These are phyloP conservation scores for Clavariopsis aquatica DNA, from an alignment of 495 filamentous ascomycete species.

Conservation along the genomic window DNA sequence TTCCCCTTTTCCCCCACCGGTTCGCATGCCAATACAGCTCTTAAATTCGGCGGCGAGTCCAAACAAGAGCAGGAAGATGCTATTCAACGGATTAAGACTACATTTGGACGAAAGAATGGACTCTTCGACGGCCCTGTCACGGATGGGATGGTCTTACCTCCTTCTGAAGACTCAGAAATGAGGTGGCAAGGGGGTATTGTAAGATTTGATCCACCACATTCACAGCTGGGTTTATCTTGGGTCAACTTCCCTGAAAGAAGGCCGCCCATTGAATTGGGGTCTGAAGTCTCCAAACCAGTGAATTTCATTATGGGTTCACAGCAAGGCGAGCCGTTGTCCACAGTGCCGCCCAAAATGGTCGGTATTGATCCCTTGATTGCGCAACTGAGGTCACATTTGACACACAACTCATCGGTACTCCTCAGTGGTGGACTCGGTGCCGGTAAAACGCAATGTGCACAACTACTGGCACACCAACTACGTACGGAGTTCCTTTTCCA, in stretches of 20 bases:
- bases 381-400: constrained; percentile 69
- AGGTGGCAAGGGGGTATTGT: constrained; percentile 76
- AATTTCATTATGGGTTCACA: constrained; percentile 22
- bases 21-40: constrained; percentile 58
- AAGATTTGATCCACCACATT: constrained; percentile 63
- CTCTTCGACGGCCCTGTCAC: constrained; percentile 85
- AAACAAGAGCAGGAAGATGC: constrained; percentile 72
- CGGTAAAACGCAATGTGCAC: constrained; percentile 78
- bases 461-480: constrained; percentile 65
- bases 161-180: constrained; percentile 36
- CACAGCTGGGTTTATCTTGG: constrained; percentile 58
- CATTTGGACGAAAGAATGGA: constrained; percentile 58
- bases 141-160: constrained; percentile 75
- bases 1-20: constrained; percentile 69
- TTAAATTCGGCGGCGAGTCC: constrained; percentile 88
- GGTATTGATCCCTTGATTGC: constrained; percentile 78
- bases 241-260: constrained; percentile 73
- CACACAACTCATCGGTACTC: constrained; percentile 83
- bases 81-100: constrained; percentile 55
- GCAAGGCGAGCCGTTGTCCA: constrained; percentile 56
- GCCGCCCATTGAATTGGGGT: constrained; percentile 68
- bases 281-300: constrained; percentile 54
- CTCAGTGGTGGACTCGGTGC: constrained; percentile 84
- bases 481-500: constrained; percentile 69
- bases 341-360: constrained; percentile 64